Evolutionary conservation across 495 filamentous ascomycete genomes (phyloP), one percentile per base, ranked within the genome.

Genomic region (Lentithecium fluviatile): DNA sequence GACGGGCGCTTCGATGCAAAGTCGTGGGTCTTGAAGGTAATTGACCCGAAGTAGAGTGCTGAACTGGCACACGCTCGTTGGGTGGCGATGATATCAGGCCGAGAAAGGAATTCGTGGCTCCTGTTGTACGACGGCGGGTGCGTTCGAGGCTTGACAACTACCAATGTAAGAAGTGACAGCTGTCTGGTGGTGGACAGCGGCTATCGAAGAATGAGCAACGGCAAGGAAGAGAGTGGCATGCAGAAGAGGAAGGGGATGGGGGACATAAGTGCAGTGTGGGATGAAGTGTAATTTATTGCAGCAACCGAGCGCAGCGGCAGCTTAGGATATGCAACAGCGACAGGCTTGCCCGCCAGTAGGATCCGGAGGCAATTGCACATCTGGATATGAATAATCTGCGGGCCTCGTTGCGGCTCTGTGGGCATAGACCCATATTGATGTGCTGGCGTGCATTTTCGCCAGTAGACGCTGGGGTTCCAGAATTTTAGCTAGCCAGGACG

Each of bases 381-480:
- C 37, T 56, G 12, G 48, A 65, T 58, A 69, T 66, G 64, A 60
- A 62, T 56, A 64, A 55, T 46, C 62, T 72, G 70, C 70, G 58
- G 57, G 70, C 68, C 40, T 61, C 68, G 69, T 66, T 70, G 70
- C 70, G 68, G 70, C 68, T 70, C 70, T 67, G 65, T 64, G 60
- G 45, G 59, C 29, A 67, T 62, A 68, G 69, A 64, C 70, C 71
- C 66, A 70, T 68, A 69, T 78, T 89, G 90, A 91, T 96, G 91
- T 84, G 91, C 80, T 96, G 91, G 91, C 91, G 87, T 86, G 75
- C 79, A 79, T 88, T 81, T 77, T 84, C 82, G 80, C 91, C 90
- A 94, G 86, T 70, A 56, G 59, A 61, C 48, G 43, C 37, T 32
- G 49, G 56, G 64, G 64, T 63, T 63, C 69, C 60, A 71, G 62